Evolutionary conservation across 2,329 filamentous ascomycete genomes (phyloP).

Genomic region (Exophiala sp.): DNA sequence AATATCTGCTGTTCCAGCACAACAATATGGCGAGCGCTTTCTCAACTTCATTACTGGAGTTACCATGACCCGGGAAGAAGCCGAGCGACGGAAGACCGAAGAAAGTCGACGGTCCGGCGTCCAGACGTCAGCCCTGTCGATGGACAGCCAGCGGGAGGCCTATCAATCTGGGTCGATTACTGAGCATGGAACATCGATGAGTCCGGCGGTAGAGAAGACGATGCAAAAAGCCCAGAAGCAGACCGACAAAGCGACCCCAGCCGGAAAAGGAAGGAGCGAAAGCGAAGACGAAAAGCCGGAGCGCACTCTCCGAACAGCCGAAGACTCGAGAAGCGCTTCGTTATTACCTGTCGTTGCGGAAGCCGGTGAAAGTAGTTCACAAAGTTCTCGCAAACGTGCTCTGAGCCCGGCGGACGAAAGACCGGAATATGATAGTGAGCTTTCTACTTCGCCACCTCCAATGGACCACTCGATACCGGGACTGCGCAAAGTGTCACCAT

Average conservation of each 20-base stretch:
- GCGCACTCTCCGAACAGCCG: constrained; percentile 56
- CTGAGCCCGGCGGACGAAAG: constrained; percentile 12
- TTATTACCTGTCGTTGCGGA: constrained; percentile 85
- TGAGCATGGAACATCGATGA: constrained; percentile 29
- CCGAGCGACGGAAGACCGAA: constrained; percentile 50
- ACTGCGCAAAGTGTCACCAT: constrained; percentile 21
- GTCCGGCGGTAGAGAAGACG: constrained; percentile 49
- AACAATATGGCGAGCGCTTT: constrained; percentile 90
- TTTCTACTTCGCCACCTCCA: background rate
- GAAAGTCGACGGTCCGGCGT: constrained; percentile 17
- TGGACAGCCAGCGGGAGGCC: constrained; percentile 20
- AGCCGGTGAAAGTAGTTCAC: constrained; percentile 67
- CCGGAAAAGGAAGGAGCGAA: constrained; percentile 39
- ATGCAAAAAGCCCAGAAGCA: constrained; percentile 60
- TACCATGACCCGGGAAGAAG: constrained; percentile 86
- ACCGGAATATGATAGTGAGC: constrained; percentile 2
- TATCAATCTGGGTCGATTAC: too few species aligned
- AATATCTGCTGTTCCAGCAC: constrained; percentile 87
- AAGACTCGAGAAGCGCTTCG: constrained; percentile 53
- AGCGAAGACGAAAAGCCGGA: constrained; percentile 59
- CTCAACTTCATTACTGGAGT: constrained; percentile 86
- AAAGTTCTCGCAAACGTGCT: constrained; percentile 36
- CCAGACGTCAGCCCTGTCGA: constrained; percentile 15
- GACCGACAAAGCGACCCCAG: constrained; percentile 55
- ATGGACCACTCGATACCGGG: constrained; percentile 9